Evolutionary conservation across 1,284 basidiomycete genomes (phyloP), one percentile per base, ranked within the genome.

Genomic region (Omphalotus olearius): DNA sequence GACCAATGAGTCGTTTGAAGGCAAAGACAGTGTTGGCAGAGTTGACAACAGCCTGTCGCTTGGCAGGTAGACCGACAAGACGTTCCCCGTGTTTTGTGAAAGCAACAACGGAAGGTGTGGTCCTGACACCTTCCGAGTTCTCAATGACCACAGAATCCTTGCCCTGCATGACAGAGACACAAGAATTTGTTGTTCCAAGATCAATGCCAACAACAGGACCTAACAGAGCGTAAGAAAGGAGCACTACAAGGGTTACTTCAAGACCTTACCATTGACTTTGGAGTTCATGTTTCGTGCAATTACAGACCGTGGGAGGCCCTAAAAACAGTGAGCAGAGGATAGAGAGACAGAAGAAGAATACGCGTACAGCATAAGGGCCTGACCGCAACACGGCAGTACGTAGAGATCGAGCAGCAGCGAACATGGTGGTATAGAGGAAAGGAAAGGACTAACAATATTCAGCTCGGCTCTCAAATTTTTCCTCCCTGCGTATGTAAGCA

Each of bases 31-130:
- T 97, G 76, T 95, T 94, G 55, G 85, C 70, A n/a, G 92, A 81
- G 80, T 98, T 99, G 68, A 98, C 93, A 48, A 98, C 93, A 5
- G 93, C 94, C 72, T 98, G 96, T 53, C 95, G 92, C 74, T 98
- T 95, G 37, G 96, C 97, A 33, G 97, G 96, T 48, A 97, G 82
- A 72, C 96, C 96, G 58, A 98, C 91, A 40, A 97, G 80, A 59
- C 92, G 90, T 69, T 95, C 92, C 55, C 89, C 89, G 63, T 93
- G 83, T 73, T 98, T 98, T 59, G 95, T 94, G 81, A 99, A 99
- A 39, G 96, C 97, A 59, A 99, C 93, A 53, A 98, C 93, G 47
- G 96, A 99, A 7, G 97, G 97, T 26, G 96, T 99, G 59, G 96
- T 98, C 64, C 96, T 86, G 57, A 91, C 92, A 78, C 96, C 96